These are phyloP conservation scores for Fusarium metavorans DNA, from an alignment of 2,329 filamentous ascomycete genomes.

Conservation along the genomic window DNA sequence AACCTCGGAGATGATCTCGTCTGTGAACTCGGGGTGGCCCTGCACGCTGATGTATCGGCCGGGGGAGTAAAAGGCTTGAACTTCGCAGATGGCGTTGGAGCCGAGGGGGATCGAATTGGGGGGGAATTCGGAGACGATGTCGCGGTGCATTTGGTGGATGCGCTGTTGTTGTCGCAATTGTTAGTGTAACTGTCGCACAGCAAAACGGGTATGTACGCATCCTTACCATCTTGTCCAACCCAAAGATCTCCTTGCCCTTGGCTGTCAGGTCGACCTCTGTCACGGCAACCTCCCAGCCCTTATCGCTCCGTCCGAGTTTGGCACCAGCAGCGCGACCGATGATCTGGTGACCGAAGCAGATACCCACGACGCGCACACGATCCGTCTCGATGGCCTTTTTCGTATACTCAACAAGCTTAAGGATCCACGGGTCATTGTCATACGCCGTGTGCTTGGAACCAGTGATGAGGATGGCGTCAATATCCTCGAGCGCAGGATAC, in stretches of 20 bases:
- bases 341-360: constrained; percentile 64
- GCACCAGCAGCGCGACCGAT: constrained; percentile 57
- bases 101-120: constrained; percentile 55
- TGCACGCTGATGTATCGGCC: constrained; percentile 56
- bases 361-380: constrained; percentile 71
- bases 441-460: constrained; percentile 72
- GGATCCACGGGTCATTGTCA: constrained; percentile 58
- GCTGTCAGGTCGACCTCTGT: constrained; percentile 54
- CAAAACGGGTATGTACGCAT: constrained; percentile 64
- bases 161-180: constrained; percentile 44
- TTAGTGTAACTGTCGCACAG: constrained; percentile 71
- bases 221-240: constrained; percentile 49
- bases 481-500: constrained; percentile 78
- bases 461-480: constrained; percentile 87
- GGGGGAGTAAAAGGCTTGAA: constrained; percentile 58
- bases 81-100: constrained; percentile 54
- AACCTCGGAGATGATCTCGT: constrained; percentile 54
- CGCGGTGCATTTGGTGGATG: constrained; percentile 62
- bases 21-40: constrained; percentile 61
- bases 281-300: constrained; percentile 61
- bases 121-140: constrained; percentile 57
- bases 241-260: constrained; percentile 55
- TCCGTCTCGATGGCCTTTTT: constrained; percentile 47
- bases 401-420: constrained; percentile 55
- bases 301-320: constrained; percentile 52